Evolutionary conservation across 805 yeast species (phyloP).

Genomic region (Metschnikowia lachancei): DNA sequence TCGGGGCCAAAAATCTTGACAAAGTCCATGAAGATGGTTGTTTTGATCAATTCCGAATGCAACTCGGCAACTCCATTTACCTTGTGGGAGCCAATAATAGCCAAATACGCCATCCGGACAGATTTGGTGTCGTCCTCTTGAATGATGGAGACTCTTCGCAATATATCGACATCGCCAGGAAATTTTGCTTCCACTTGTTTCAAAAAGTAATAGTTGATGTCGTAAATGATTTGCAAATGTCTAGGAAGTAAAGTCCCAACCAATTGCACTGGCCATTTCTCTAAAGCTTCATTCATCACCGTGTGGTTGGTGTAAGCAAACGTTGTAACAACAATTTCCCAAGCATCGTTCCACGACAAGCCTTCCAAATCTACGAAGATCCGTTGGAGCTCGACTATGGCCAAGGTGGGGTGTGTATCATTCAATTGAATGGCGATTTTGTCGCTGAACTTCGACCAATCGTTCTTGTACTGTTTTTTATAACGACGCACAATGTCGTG

Average conservation of each 20-base stretch:
- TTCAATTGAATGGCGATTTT: constrained; percentile 89
- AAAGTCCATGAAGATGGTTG: constrained; percentile 87
- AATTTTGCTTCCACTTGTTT: constrained; percentile 70
- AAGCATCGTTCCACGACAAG: constrained; percentile 78
- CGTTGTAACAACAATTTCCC: constrained; percentile 75
- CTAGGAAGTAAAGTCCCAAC: constrained; percentile 80
- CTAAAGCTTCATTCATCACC: constrained; percentile 91
- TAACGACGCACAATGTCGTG: constrained; percentile 89
- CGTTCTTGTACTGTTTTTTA: constrained; percentile 64
- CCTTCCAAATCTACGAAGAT: constrained; percentile 81
- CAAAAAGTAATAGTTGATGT: constrained; percentile 75
- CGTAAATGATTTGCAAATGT: constrained; percentile 86
- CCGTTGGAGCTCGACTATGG: constrained; percentile 85
- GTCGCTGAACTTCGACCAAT: constrained; percentile 83
- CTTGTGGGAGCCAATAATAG: constrained; percentile 87
- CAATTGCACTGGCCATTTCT: constrained; percentile 90
- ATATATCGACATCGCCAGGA: constrained; percentile 68
- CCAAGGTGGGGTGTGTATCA: constrained; percentile 93
- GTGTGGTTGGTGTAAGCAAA: constrained; percentile 95
- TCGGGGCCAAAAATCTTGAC: constrained; percentile 78
- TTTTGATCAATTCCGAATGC: constrained; percentile 85
- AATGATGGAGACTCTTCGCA: constrained; percentile 73
- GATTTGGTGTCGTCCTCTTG: constrained; percentile 81
- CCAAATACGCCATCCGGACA: constrained; percentile 88
- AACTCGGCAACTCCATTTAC: constrained; percentile 96